Conservation (phyloP, 192 early-diverging fungal genomes). For the Martensiomyces pterosporus region DNA sequence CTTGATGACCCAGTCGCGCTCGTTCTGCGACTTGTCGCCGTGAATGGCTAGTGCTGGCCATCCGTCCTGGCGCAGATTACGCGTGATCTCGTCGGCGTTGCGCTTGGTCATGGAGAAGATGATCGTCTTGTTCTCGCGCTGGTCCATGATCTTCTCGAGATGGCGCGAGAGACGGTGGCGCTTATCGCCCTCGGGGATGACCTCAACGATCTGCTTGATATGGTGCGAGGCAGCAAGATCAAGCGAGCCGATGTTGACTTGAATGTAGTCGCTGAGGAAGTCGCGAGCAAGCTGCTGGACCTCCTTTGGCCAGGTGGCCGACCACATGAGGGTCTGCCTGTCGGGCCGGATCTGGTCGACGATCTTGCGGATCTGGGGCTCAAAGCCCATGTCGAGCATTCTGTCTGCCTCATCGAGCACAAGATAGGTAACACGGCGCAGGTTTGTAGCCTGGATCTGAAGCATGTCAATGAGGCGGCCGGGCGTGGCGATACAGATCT, state of each 20-base stretch:
- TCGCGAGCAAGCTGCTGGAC: constrained; percentile 89
- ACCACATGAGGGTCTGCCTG: constrained; percentile 98
- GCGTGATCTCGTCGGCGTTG: constrained; percentile 85
- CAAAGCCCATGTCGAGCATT: constrained; percentile 99
- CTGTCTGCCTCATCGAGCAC: constrained; percentile 99
- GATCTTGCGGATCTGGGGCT: constrained; percentile 97
- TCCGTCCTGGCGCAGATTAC: constrained; percentile 80
- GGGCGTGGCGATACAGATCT: constrained; percentile 97
- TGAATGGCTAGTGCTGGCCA: constrained; percentile 94
- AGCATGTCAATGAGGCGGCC: constrained; percentile 98
- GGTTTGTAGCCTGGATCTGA: constrained; percentile 80
- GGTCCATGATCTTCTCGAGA: constrained; percentile 78
- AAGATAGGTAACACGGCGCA: constrained; percentile 92
- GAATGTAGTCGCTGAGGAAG: constrained; percentile 90
- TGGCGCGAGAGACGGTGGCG: constrained; percentile 67
- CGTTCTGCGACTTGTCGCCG: constrained; percentile 92
- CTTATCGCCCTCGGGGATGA: constrained; percentile 85
- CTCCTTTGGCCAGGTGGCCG: constrained; percentile 98
- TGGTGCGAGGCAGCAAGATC: constrained; percentile 91
- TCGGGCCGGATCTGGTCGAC: constrained; percentile 97
- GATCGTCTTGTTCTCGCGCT: constrained; percentile 83
- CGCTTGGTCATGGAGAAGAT: constrained; percentile 97
- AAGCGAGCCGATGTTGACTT: constrained; percentile 93
- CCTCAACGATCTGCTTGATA: constrained; percentile 88
- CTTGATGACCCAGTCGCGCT: constrained; percentile 93